Percentiles rank a stretch among this genome's conserved stretches.
These are phyloP conservation scores for Coccomyxa sp. DNA, from an alignment of 139 green algal species.

Conservation along the genomic window DNA sequence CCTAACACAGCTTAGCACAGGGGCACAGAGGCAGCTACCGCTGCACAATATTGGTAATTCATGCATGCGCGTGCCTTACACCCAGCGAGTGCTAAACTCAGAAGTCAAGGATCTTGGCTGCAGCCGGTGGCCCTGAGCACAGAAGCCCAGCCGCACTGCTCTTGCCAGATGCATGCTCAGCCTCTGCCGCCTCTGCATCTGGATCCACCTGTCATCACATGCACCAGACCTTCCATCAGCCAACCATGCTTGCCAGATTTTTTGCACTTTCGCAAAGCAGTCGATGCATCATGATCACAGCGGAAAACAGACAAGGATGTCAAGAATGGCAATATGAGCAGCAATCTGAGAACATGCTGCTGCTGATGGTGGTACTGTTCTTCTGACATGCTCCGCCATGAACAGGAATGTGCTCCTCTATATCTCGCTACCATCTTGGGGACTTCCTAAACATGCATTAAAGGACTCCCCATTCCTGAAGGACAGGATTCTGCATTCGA, in stretches of 20 bases:
- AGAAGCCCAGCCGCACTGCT: neutral
- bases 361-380: no score
- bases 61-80: neutral
- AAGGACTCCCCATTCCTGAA: neutral
- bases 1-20: no score
- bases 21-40: no score
- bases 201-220: constrained; percentile 33
- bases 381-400: no score
- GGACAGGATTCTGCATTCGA: neutral
- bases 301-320: no score
- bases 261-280: no score
- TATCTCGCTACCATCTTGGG: neutral
- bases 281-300: no score
- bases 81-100: neutral
- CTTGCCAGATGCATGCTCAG: neutral
- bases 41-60: neutral
- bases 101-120: neutral
- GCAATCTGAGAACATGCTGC: no score
- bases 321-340: no score
- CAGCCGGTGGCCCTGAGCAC: neutral
- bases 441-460: neutral
- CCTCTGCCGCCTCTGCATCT: constrained; percentile 40
- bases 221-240: no score
- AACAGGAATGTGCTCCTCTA: no score
- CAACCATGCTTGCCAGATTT: no score